Percentiles rank a stretch among this genome's conserved stretches.
Conservation (phyloP, 305 asterid species). For the Salvia sclarea region DNA sequence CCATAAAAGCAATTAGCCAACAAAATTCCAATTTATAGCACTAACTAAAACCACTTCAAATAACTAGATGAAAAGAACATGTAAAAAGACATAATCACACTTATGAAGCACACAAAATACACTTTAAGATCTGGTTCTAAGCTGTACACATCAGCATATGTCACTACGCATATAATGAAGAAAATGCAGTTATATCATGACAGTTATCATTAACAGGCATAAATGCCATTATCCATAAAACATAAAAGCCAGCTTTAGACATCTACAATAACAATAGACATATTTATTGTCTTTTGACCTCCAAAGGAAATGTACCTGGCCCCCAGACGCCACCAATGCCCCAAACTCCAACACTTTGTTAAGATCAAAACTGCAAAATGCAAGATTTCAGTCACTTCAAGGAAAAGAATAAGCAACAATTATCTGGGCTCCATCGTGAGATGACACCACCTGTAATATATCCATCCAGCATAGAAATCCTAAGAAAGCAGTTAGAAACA, state of each 20-base stretch:
- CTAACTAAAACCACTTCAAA: constrained; percentile 20
- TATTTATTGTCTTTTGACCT: constrained; percentile 24
- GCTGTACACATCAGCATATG: background rate
- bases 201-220: too few relatives aligned
- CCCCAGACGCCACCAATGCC: constrained; percentile 96
- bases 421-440: constrained; percentile 23
- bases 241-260: constrained; percentile 7
- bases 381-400: constrained; percentile 30
- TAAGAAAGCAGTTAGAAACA: constrained; percentile 14
- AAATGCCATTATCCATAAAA: background rate
- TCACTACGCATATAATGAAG: constrained; percentile 2
- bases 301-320: constrained; percentile 67
- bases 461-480: constrained; percentile 12
- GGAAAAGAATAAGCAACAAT: constrained; percentile 27
- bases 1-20: constrained; percentile 14
- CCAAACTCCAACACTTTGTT: constrained; percentile 95
- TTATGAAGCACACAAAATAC: background rate
- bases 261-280: constrained; percentile 23
- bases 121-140: background rate
- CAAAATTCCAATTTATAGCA: constrained; percentile 18
- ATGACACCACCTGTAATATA: constrained; percentile 20
- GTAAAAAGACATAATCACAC: background rate
- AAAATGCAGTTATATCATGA: background rate
- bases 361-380: constrained; percentile 80
- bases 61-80: constrained; percentile 4